Base-by-base conservation (phyloP, 768 basidiomycete genomes). In the Podaxis carcinomalis region DNA sequence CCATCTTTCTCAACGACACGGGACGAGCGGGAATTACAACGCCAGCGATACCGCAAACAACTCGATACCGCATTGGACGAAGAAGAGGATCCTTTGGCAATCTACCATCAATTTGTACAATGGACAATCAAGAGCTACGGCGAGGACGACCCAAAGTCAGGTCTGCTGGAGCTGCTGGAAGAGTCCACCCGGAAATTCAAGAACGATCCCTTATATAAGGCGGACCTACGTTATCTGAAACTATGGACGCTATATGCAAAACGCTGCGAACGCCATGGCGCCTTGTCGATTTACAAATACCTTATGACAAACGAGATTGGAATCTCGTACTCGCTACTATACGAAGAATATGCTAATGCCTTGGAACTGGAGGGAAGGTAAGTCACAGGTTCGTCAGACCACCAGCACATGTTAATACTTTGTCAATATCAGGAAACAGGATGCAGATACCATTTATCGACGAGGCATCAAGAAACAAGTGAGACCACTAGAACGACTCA, bases 161-260 rank as follows among this genome's bases (percentile, higher is more conserved):
- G 92, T 16, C 81, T 97, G 36, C 69, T 89, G 1, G 89, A 92
- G 49, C 74, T 98, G 5, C 79, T 99, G 16, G 92, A 95, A 66
- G 87, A 93, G 67, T 87, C 90, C 0, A 94, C 94, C 1, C 75
- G 84, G 32, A 83, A 84, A 58, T 97, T 98, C 73, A 85, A 88
- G 64, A 80, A 84, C 27, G 96, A 98, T 70, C 77, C 82, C n/a
- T 74, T 86, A 13, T 98, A 97, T 73, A 89, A 85, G 71, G 86
- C 85, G 55, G 95, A 98, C 77, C 75, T 93, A 54, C 83, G 96
- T 44, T 97, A 98, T 74, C 80, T 98, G 52, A 92, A 93, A 70
- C 73, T 98, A 19, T 99, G 97, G 97, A 83, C 88, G 21, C 79
- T 90, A 52, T 95, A 96, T 71, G 89, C 95, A 9, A 84, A 84